Evolutionary conservation across 352 stramenopile species (phyloP).

Genomic region (Phytophthora litchii): DNA sequence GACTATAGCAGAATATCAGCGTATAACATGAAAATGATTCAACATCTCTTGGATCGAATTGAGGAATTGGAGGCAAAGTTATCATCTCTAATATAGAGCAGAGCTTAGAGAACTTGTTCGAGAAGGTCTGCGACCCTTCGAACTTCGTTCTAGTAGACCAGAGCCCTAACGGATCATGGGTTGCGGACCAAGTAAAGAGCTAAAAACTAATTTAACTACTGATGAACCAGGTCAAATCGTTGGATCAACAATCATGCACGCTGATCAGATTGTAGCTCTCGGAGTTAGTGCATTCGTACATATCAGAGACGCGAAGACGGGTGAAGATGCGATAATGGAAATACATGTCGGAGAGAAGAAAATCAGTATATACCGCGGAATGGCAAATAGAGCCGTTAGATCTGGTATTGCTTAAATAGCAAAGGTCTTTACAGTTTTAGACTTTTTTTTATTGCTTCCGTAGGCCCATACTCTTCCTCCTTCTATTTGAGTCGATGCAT

Average conservation of each 20-base stretch:
- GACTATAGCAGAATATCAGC: constrained; percentile 12
- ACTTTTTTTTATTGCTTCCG: constrained; percentile 14
- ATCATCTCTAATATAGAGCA: constrained; percentile 12
- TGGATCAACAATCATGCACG: constrained; percentile 10
- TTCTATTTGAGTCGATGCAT: constrained; percentile 22
- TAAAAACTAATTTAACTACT: constrained; percentile 17
- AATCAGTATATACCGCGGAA: too few relatives aligned
- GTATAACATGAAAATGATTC: constrained; percentile 23
- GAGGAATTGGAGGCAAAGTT: constrained; percentile 8
- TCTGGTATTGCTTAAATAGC: too few relatives aligned
- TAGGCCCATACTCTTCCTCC: constrained; percentile 22
- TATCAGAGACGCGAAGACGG: constrained; percentile 8
- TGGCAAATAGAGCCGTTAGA: too few relatives aligned
- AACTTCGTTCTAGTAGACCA: too few relatives aligned
- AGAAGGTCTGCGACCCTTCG: too few relatives aligned
- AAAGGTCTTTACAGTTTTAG: constrained; percentile 17
- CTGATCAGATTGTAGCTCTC: constrained; percentile 13
- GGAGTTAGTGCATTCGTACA: constrained; percentile 3
- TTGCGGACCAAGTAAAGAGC: constrained; percentile 18
- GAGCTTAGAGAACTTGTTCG: too few relatives aligned
- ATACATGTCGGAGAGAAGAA: too few relatives aligned
- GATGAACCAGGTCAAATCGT: constrained; percentile 8
- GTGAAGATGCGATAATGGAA: too few relatives aligned
- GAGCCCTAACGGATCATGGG: constrained; percentile 17
- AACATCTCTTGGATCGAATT: constrained; percentile 8